A percentile compares a stretch with the other conserved stretches of the same genome.
phyloP scores from a whole-genome alignment of 441 rosid species.

The Geranium incanum region DNA sequence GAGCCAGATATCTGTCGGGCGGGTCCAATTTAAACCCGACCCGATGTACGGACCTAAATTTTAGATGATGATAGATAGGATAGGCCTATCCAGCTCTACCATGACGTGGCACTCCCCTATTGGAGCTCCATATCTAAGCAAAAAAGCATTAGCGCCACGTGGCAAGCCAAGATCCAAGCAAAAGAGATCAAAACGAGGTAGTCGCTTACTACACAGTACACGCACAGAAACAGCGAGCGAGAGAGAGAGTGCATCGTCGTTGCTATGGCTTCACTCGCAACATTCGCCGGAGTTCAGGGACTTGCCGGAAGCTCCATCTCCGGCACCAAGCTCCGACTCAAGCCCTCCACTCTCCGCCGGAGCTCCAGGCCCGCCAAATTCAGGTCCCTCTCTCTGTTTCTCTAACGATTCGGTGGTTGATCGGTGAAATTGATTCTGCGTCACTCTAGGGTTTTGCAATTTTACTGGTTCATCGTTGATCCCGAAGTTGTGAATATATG shows the following conservation, averaged over 20 bases:
- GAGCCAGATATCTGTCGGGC: too few species aligned
- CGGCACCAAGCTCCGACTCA: slow-evolving; percentile 68
- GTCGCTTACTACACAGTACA: neutral
- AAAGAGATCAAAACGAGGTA: neutral
- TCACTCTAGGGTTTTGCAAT: too few species aligned
- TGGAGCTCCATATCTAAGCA: neutral
- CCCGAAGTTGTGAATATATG: too few species aligned
- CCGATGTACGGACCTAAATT: too few species aligned
- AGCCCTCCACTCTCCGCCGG: slow-evolving; percentile 44
- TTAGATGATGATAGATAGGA: neutral
- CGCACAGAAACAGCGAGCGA: neutral
- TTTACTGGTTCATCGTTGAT: neutral
- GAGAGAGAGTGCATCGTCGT: neutral
- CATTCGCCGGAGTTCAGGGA: neutral
- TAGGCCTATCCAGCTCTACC: neutral
- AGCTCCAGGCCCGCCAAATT: slow-evolving; percentile 46
- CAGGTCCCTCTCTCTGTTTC: slow-evolving; percentile 22
- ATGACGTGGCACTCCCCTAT: neutral
- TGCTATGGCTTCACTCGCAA: neutral
- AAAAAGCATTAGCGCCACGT: neutral
- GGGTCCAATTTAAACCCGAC: too few species aligned
- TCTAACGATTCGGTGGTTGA: too few species aligned
- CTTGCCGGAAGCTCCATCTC: slow-evolving; percentile 28
- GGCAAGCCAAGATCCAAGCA: neutral
- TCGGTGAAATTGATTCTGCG: neutral